phyloP scores from a whole-genome alignment of 169 alveolate genomes.

The Plasmodium coatneyi region DNA sequence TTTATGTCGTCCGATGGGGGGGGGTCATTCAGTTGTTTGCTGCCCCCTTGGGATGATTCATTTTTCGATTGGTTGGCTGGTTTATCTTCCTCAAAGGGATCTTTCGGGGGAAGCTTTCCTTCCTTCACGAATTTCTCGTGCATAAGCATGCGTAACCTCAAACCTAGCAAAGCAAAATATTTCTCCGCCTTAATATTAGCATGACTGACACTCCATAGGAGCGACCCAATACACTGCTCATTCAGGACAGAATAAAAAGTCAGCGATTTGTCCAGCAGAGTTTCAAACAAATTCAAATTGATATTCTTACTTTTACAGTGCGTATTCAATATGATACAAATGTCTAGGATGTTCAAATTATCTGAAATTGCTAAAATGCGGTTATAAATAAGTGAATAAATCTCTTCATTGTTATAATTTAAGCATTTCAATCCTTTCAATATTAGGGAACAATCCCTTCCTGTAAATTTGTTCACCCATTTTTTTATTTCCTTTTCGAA shows the following conservation, averaged over 20 bases:
- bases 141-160: conserved; percentile 38
- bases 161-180: conserved; percentile 41
- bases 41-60: neutral
- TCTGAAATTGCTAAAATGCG: conserved; percentile 35
- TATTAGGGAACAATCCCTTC: conserved; percentile 73
- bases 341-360: conserved; percentile 42
- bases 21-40: neutral
- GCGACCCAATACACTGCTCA: conserved; percentile 69
- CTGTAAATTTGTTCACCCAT: conserved; percentile 51
- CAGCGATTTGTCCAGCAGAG: conserved; percentile 48
- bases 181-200: conserved; percentile 69
- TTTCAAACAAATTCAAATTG: conserved; percentile 56
- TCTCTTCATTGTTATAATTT: conserved; percentile 23
- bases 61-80: neutral
- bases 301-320: conserved; percentile 64
- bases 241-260: conserved; percentile 53
- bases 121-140: conserved; percentile 7
- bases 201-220: conserved; percentile 72
- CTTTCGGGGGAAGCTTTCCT: neutral
- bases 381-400: conserved; percentile 26
- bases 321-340: conserved; percentile 70
- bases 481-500: conserved; percentile 74
- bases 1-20: neutral
- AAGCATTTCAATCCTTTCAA: conserved; percentile 56
- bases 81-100: neutral